Conservation (phyloP, 768 basidiomycete genomes). For the Tremella fuciformis region DNA sequence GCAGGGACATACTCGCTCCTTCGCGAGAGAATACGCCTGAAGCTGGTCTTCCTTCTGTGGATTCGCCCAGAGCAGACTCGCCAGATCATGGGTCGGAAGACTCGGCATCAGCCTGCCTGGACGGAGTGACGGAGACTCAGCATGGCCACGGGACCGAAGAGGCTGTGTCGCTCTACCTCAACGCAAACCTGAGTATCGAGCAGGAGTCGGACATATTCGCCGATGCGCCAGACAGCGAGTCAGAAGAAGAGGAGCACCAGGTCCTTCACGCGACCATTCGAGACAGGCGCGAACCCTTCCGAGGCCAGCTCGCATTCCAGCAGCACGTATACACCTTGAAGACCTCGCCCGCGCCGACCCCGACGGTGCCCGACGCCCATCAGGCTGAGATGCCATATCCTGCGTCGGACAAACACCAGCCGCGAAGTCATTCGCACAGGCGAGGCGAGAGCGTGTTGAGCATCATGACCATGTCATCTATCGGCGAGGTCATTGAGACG, state of each 20-base stretch:
- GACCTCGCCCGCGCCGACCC: neutral
- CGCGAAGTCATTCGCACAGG: constrained; percentile 16
- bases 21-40: too few relatives aligned
- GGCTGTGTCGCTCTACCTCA: constrained; percentile 1
- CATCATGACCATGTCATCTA: constrained; percentile 47
- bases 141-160: constrained; percentile 2
- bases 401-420: neutral
- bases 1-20: neutral
- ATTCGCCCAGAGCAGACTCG: neutral
- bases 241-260: neutral
- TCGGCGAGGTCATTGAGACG: constrained; percentile 45
- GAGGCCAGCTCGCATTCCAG: constrained; percentile 43
- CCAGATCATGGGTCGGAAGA: neutral
- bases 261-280: neutral
- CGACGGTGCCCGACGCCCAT: neutral
- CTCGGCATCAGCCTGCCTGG: neutral
- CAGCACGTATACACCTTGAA: constrained; percentile 22
- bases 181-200: constrained; percentile 6
- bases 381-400: neutral
- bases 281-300: constrained; percentile 21
- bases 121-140: neutral
- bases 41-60: neutral
- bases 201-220: constrained; percentile 13
- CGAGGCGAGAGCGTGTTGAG: constrained; percentile 44
- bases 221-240: constrained; percentile 5